A percentile compares a stretch with the other conserved stretches of the same genome.
These are phyloP conservation scores for Oryza coarctata DNA, from an alignment of 176 grass and related monocot species.

Conservation along the genomic window DNA sequence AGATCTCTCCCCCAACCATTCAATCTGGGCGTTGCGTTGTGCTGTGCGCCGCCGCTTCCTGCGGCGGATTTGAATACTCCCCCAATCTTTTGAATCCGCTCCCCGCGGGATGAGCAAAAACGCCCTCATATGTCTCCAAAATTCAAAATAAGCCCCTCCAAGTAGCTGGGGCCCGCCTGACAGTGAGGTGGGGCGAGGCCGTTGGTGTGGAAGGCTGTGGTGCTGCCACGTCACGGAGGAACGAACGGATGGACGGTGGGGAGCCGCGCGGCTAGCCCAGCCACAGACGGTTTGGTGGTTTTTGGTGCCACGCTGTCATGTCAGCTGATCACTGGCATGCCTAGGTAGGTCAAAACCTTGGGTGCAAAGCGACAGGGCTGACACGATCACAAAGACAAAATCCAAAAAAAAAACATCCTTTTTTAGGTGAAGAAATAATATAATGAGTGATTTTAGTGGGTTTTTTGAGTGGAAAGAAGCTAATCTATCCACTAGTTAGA, in stretches of 20 bases:
- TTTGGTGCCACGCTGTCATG: not conserved
- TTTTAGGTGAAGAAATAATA: not conserved
- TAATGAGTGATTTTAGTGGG: not conserved
- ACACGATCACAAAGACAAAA: not conserved
- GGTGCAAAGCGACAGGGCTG: not conserved
- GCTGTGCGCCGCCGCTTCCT: not conserved
- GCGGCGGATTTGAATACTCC: not conserved
- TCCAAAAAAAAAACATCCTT: not conserved
- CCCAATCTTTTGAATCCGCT: slow-evolving; percentile 2
- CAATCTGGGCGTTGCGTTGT: not conserved
- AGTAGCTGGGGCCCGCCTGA: not conserved
- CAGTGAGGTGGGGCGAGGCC: not conserved
- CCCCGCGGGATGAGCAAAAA: not conserved
- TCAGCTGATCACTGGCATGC: not conserved
- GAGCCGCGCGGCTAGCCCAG: not conserved
- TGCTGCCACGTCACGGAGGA: not conserved
- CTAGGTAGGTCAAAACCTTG: slow-evolving; percentile 12
- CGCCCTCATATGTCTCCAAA: not conserved
- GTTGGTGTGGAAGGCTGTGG: not conserved
- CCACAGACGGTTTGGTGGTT: slow-evolving; percentile 12
- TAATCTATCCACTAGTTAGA: not conserved
- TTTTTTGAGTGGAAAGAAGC: not conserved
- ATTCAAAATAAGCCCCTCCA: not conserved
- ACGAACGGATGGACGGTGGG: not conserved
- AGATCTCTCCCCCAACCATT: not conserved